A percentile compares a stretch with the other conserved stretches of the same genome.
Evolutionary conservation across 2,329 filamentous ascomycete species (phyloP).

Genomic region (Fragosphaeria purpurea): DNA sequence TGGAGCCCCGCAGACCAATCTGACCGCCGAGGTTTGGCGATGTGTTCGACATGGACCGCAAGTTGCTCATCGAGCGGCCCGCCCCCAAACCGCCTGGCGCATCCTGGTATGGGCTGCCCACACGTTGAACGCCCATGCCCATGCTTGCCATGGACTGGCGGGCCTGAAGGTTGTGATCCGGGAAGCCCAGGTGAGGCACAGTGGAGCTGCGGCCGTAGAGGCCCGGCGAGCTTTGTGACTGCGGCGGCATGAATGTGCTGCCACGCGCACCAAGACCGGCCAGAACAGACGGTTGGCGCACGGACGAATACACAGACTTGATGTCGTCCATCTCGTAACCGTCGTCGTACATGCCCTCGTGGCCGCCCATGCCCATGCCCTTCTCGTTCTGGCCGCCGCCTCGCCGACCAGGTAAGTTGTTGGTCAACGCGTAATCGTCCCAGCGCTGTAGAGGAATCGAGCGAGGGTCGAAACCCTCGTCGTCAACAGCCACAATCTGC

Average conservation of each 20-base stretch:
- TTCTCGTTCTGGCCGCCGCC: slow-evolving; percentile 51
- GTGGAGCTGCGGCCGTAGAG: slow-evolving; percentile 38
- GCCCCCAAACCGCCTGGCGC: slow-evolving; percentile 23
- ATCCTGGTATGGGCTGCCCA: slow-evolving; percentile 50
- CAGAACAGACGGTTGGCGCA: slow-evolving; percentile 77
- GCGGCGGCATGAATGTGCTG: slow-evolving; percentile 70
- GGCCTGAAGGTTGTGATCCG: slow-evolving; percentile 41
- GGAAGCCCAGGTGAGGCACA: slow-evolving; percentile 33
- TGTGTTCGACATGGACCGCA: slow-evolving; percentile 36
- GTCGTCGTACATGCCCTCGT: slow-evolving; percentile 50
- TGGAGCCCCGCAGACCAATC: slow-evolving; percentile 29
- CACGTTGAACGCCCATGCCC: slow-evolving; percentile 37
- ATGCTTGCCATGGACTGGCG: slow-evolving; percentile 67
- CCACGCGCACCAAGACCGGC: slow-evolving; percentile 66
- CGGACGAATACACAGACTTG: slow-evolving; percentile 89
- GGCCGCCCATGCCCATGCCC: slow-evolving; percentile 35
- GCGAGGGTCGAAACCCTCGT: slow-evolving; percentile 79
- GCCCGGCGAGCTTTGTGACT: slow-evolving; percentile 61
- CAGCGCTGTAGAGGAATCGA: slow-evolving; percentile 90
- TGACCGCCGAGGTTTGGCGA: slow-evolving; percentile 32
- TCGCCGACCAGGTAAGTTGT: slow-evolving; percentile 84
- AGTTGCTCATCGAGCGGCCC: slow-evolving; percentile 55
- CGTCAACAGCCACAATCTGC: slow-evolving; percentile 77
- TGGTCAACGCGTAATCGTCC: slow-evolving; percentile 86
- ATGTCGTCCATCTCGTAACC: slow-evolving; percentile 96